Base-by-base conservation (phyloP, 345 rosid species). In the Psidium friedrichsthalianum region DNA sequence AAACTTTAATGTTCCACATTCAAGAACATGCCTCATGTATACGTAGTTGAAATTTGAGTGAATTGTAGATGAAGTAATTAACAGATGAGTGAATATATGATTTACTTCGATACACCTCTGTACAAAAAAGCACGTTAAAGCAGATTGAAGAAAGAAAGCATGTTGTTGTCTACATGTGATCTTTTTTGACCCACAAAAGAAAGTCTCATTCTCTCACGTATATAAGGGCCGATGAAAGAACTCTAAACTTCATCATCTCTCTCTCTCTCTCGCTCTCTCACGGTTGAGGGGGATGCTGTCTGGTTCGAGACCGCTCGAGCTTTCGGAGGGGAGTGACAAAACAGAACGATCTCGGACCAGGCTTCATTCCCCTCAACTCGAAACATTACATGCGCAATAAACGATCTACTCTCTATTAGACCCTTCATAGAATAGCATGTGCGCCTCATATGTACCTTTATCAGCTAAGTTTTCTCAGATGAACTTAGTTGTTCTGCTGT, bases 321-420 rank as follows among this genome's bases (percentile, higher is more conserved):
- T n/a, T 18, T 42, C n/a, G 15, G 24, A 8, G 14, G 56, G 56
- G 42, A 59, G 18, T 76, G 59, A 36, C 83, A 11, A n/a, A 80
- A 80, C 64, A 27, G 91, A 91, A 85, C 85, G 93, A 91, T 90
- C 86, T 90, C 93, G 93, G 93, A 91, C 93, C 93, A 91, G 93
- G 93, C 93, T 91, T 91, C 93, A 91, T 91, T 91, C 93, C 93
- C 91, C 93, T 56, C 89, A 91, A 87, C 91, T 56, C 8, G 20
- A 40, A 86, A 76, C 83, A 83, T 83, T 27, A 36, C 52, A 6
- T 69, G 78, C 12, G 3, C 13, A 5, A 69, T 69, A 69, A 36
- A 69, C 11, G 80, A 69, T 32, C 47, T 36, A 36, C 47, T 18
- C 80, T 36, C 80, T 9, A 11, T 69, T 18, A 69, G 24, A 69